Conservation (phyloP, 108 stramenopile genomes). For the Stephanodiscus triporus region DNA sequence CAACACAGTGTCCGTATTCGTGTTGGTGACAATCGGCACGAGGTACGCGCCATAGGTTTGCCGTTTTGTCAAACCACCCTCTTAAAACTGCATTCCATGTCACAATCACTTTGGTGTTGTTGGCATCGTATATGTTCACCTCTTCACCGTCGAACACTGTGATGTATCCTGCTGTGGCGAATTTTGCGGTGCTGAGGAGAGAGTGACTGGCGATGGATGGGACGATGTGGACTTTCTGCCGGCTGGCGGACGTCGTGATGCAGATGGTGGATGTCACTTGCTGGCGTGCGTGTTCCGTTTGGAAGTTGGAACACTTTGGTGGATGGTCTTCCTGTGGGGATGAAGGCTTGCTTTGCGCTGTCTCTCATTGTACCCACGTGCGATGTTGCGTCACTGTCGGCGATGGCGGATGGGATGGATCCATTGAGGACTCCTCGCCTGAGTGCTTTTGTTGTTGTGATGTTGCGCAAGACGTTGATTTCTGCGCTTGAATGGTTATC, state of each 20-base stretch:
- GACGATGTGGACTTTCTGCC: no score
- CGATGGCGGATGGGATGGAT: no score
- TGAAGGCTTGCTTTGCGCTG: neutral
- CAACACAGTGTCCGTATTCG: neutral
- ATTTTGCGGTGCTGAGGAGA: neutral
- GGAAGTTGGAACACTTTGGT: no score
- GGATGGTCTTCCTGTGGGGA: neutral
- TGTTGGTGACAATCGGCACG: neutral
- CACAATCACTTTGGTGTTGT: neutral
- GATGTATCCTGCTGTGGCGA: no score
- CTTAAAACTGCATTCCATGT: neutral
- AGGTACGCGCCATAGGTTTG: neutral
- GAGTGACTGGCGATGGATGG: neutral
- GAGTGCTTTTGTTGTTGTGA: no score
- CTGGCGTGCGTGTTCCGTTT: neutral
- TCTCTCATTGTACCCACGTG: no score
- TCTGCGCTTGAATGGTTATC: no score
- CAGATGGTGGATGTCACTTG: conserved; percentile 1
- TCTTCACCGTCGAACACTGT: neutral
- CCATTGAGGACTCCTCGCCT: no score
- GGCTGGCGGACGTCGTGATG: neutral
- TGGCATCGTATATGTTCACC: neutral
- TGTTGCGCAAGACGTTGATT: no score
- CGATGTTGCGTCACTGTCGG: no score
- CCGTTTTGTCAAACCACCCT: neutral